Evolutionary conservation across 1,284 basidiomycete genomes (phyloP).

Genomic region (Hemileia vastatrix): DNA sequence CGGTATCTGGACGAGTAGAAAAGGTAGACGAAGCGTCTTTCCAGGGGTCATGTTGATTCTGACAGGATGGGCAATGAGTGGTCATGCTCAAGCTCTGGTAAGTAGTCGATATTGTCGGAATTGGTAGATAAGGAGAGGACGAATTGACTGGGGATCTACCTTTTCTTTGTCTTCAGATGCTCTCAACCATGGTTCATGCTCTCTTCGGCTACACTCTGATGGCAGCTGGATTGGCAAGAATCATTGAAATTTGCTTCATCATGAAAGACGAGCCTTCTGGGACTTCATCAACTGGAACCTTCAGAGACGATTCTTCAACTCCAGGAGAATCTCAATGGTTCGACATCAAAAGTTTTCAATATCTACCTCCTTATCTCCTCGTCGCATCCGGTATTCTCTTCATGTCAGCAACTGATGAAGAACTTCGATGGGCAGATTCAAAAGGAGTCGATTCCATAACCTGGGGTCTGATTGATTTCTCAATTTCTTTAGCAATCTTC

Average conservation of each 20-base stretch:
- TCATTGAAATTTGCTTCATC: slow-evolving; percentile 77
- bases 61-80: slow-evolving; percentile 91
- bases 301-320: slow-evolving; percentile 33
- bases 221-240: slow-evolving; percentile 67
- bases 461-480: slow-evolving; percentile 62
- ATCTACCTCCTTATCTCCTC: not conserved
- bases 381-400: slow-evolving; percentile 56
- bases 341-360: no score
- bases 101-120: not conserved
- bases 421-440: slow-evolving; percentile 57
- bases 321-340: not conserved
- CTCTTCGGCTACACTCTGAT: slow-evolving; percentile 78
- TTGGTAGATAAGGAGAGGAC: not conserved
- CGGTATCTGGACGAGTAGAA: slow-evolving; percentile 73
- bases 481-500: slow-evolving; percentile 55
- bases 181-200: slow-evolving; percentile 58
- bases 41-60: slow-evolving; percentile 80
- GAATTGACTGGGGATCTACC: no score
- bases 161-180: slow-evolving; percentile 24
- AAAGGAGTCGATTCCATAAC: slow-evolving; percentile 72
- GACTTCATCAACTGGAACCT: slow-evolving; percentile 16
- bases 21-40: slow-evolving; percentile 72
- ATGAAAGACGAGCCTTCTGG: slow-evolving; percentile 46
- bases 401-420: slow-evolving; percentile 85
- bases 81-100: slow-evolving; percentile 66